Conservation (phyloP, 257 asterid species). For the Eustoma russellianum region DNA sequence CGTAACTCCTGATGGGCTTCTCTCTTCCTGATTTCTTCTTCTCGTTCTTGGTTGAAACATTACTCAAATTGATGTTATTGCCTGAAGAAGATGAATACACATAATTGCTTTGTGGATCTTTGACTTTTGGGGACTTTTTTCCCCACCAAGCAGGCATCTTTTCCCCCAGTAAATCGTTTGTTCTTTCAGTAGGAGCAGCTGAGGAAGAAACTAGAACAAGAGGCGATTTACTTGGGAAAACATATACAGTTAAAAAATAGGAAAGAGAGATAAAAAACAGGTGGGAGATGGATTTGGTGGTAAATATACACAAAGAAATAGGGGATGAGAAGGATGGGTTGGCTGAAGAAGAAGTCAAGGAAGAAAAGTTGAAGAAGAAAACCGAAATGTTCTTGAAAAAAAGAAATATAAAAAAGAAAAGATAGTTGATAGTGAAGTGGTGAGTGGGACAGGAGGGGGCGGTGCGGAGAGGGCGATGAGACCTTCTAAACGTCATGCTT, state of each 20-base stretch:
- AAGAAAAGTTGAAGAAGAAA: slow-evolving; percentile 26
- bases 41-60: slow-evolving; percentile 5
- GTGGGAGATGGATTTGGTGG: not conserved
- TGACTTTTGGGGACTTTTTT: slow-evolving; percentile 25
- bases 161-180: not conserved
- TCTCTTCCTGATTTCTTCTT: slow-evolving; percentile 8
- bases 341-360: slow-evolving; percentile 9
- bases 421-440: slow-evolving; percentile 14
- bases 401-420: slow-evolving; percentile 1
- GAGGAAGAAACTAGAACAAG: not conserved
- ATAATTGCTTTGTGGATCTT: slow-evolving; percentile 16
- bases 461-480: not conserved
- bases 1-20: slow-evolving; percentile 8
- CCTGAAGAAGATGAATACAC: slow-evolving; percentile 10
- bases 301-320: not conserved
- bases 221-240: not conserved
- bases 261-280: not conserved
- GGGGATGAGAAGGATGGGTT: slow-evolving; percentile 2
- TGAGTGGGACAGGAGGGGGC: not conserved
- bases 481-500: no score
- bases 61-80: slow-evolving; percentile 3
- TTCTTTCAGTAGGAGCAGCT: not conserved
- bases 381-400: not conserved
- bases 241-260: not conserved
- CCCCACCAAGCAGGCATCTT: slow-evolving; percentile 44